Evolutionary conservation across 2,329 filamentous ascomycete species (phyloP), one percentile per base, ranked within the genome.

Genomic region (Ceratocystis albifundus): DNA sequence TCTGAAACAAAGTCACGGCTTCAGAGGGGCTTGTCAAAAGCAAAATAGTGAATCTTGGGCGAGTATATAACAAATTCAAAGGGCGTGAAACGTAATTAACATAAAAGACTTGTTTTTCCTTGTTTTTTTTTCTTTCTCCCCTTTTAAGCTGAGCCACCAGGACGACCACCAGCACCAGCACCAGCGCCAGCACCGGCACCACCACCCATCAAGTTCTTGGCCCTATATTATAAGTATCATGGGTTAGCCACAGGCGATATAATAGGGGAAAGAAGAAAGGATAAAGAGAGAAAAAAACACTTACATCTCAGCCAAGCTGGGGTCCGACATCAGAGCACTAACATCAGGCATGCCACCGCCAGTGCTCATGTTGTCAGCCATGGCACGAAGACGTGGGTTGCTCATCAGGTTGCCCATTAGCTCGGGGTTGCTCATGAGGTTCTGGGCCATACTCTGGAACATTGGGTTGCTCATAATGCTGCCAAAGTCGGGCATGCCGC

Each of bases 381-480:
- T 93, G 74, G 95, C 85, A 66, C 89, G 83, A 69, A 97, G 78
- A 69, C 87, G 84, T 2, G 94, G 94, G 80, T 99, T 97, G 80
- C 81, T 90, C 92, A 99, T 96, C 67, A 99, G 77, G 75, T 91
- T 94, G 74, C 81, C 83, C 85, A 97, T 88, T 80, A 92, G 85
- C 8, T 96, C 89, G 0, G 94, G 94, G 78, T 99, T 96, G 78
- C 86, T 90, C 94, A 97, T 97, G 66, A 99, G 77, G 76, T 90
- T 96, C 80, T 96, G 90, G 3, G 94, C 94, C 91, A 97, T 96
- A 78, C 84, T 89, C 63, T 91, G 85, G 78, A 99, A 96, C 94
- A 97, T 97, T 66, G 94, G 94, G 80, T 97, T 99, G 80, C 81
- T 91, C 91, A 97, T 96, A 75, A 99, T 86, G 69, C 84, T 84